Percentiles rank a stretch among this genome's conserved stretches.
phyloP scores from a whole-genome alignment of 495 filamentous ascomycete species.

The Aspergillus mulundensis region DNA sequence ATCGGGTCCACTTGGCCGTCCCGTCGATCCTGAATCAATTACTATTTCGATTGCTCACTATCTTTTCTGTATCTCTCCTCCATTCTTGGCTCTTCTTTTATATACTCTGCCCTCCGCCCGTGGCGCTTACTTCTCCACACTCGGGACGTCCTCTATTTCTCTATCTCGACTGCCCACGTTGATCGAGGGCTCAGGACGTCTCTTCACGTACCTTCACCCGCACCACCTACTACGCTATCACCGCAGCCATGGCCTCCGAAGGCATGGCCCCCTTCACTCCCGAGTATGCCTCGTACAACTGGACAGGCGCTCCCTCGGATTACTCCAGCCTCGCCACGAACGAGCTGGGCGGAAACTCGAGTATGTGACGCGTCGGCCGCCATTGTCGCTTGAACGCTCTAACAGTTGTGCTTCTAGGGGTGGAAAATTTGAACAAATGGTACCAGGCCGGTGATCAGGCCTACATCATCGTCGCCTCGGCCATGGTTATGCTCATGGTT shows the following conservation, averaged over 20 bases:
- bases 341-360: constrained; percentile 72
- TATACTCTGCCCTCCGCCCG: constrained; percentile 25
- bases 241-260: constrained; percentile 14
- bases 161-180: constrained; percentile 9
- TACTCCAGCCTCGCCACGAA: constrained; percentile 70
- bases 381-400: neutral
- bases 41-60: constrained; percentile 12
- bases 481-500: constrained; percentile 93
- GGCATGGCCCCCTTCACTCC: constrained; percentile 30
- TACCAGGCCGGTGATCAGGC: constrained; percentile 67
- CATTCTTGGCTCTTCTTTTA: constrained; percentile 23
- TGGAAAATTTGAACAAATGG: constrained; percentile 88
- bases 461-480: constrained; percentile 87
- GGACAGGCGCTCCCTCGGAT: constrained; percentile 68
- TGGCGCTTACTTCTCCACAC: constrained; percentile 30
- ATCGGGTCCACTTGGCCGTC: constrained; percentile 8
- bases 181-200: constrained; percentile 11
- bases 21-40: constrained; percentile 6
- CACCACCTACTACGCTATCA: neutral
- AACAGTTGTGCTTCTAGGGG: constrained; percentile 37
- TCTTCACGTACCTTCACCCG: neutral
- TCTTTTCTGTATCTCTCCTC: constrained; percentile 12
- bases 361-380: constrained; percentile 43
- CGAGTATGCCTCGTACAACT: constrained; percentile 66
- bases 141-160: constrained; percentile 14